phyloP scores from a whole-genome alignment of 2,329 filamentous ascomycete genomes.

The Ophiosphaerella korrae region DNA sequence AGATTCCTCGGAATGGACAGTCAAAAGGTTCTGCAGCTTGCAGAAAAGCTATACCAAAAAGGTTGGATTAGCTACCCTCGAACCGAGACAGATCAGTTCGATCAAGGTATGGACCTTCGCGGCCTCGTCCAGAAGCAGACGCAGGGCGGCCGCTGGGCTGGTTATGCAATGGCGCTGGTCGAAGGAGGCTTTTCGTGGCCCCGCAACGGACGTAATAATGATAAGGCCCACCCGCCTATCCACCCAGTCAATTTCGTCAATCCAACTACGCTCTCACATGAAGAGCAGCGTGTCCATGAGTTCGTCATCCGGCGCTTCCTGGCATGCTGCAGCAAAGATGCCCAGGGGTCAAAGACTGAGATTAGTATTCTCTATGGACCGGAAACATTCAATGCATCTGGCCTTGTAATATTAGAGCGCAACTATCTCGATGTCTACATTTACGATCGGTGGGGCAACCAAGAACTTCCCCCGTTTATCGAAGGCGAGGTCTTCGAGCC shows the following conservation, averaged over 20 bases:
- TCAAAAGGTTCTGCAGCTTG: slow-evolving; percentile 83
- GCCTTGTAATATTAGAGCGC: slow-evolving; percentile 80
- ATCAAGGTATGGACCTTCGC: slow-evolving; percentile 83
- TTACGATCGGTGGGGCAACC: slow-evolving; percentile 95
- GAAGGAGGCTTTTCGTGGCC: slow-evolving; percentile 81
- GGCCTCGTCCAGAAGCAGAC: slow-evolving; percentile 83
- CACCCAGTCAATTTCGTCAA: slow-evolving; percentile 89
- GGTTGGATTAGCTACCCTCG: slow-evolving; percentile 97
- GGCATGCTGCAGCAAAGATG: slow-evolving; percentile 94
- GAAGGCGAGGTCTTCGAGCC: slow-evolving; percentile 84
- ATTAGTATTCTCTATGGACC: slow-evolving; percentile 83
- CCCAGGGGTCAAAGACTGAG: slow-evolving; percentile 82
- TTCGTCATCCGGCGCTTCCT: slow-evolving; percentile 91
- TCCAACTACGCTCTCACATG: slow-evolving; percentile 62
- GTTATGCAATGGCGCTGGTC: slow-evolving; percentile 75
- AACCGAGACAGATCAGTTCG: slow-evolving; percentile 96
- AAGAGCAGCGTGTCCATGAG: slow-evolving; percentile 83
- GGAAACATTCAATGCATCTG: slow-evolving; percentile 81
- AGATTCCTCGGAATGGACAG: slow-evolving; percentile 85
- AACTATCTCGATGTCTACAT: slow-evolving; percentile 96
- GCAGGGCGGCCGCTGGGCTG: slow-evolving; percentile 76
- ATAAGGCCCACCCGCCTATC: slow-evolving; percentile 96
- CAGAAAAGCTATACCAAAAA: slow-evolving; percentile 87
- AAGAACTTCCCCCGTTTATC: slow-evolving; percentile 78
- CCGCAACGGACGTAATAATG: slow-evolving; percentile 83